Evolutionary conservation across 148 eudicot species (phyloP).

Genomic region (Euryodendron excelsum): DNA sequence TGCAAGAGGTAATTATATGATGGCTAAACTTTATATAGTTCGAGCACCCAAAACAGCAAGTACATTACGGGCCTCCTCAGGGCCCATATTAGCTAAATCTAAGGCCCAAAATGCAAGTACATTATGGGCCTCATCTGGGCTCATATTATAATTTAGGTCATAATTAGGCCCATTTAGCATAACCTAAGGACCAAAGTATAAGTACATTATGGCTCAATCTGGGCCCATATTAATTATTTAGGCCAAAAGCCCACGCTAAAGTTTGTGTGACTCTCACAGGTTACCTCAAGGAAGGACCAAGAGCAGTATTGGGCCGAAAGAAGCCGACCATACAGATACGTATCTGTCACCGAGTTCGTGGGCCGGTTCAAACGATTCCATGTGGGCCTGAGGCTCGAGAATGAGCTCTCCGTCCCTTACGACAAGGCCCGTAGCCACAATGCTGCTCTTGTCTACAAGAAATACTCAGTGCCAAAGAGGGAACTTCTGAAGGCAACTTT

Average conservation of each 20-base stretch:
- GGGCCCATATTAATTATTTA: too few species aligned
- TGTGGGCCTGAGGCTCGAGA: slow-evolving; percentile 62
- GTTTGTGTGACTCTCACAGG: slow-evolving; percentile 29
- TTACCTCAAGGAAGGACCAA: slow-evolving; percentile 75
- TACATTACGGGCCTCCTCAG: too few species aligned
- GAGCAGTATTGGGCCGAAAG: slow-evolving; percentile 72
- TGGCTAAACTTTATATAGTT: too few species aligned
- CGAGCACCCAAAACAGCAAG: too few species aligned
- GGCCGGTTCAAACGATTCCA: slow-evolving; percentile 63
- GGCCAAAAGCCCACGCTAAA: not conserved
- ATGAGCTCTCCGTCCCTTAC: slow-evolving; percentile 65
- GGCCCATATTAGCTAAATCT: too few species aligned
- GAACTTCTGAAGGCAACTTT: slow-evolving; percentile 67
- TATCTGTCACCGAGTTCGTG: slow-evolving; percentile 57
- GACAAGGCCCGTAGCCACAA: slow-evolving; percentile 55
- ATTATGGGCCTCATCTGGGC: too few species aligned
- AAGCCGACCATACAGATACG: slow-evolving; percentile 46
- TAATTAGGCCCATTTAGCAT: too few species aligned
- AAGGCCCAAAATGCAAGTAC: too few species aligned
- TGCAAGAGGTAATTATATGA: slow-evolving; percentile 62
- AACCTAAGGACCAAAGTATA: too few species aligned
- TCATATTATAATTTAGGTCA: too few species aligned
- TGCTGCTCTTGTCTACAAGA: slow-evolving; percentile 54
- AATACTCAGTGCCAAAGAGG: slow-evolving; percentile 47
- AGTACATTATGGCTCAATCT: too few species aligned